A percentile compares a stretch with the other conserved stretches of the same genome.
These are phyloP conservation scores for Saccharomycopsis oosterbeekiorum DNA, from an alignment of 805 yeast species.

Conservation along the genomic window DNA sequence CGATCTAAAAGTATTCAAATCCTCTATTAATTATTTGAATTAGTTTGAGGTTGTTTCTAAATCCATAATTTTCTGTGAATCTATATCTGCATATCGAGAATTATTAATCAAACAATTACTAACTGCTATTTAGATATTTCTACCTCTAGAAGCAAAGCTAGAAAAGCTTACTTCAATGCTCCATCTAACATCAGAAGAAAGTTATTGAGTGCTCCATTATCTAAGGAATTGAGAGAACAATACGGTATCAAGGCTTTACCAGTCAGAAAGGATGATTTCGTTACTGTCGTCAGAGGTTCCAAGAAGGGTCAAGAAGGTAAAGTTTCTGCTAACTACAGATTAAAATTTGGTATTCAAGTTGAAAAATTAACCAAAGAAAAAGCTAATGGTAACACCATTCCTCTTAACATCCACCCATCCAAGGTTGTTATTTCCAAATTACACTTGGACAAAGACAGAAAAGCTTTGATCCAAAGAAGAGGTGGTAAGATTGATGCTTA, in stretches of 20 bases:
- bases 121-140: conserved; percentile 68
- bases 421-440: conserved; percentile 98
- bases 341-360: conserved; percentile 91
- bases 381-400: conserved; percentile 95
- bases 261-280: conserved; percentile 96
- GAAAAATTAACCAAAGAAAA: conserved; percentile 97
- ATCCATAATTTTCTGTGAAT: not conserved
- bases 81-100: not conserved
- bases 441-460: conserved; percentile 98
- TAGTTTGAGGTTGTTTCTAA: too few species aligned
- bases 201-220: conserved; percentile 95
- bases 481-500: conserved; percentile 78
- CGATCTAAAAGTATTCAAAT: too few species aligned
- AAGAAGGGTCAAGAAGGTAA: conserved; percentile 99
- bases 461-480: conserved; percentile 93
- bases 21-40: too few species aligned
- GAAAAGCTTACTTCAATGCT: conserved; percentile 99
- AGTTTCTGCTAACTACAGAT: conserved; percentile 96
- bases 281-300: conserved; percentile 94
- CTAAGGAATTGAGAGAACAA: conserved; percentile 97
- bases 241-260: conserved; percentile 94
- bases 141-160: conserved; percentile 97
- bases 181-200: conserved; percentile 93
- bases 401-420: conserved; percentile 96
- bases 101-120: not conserved